A percentile compares a stretch with the other conserved stretches of the same genome.
Conservation (phyloP, 23 red algal genomes). For the Gracilaria domingensis region DNA sequence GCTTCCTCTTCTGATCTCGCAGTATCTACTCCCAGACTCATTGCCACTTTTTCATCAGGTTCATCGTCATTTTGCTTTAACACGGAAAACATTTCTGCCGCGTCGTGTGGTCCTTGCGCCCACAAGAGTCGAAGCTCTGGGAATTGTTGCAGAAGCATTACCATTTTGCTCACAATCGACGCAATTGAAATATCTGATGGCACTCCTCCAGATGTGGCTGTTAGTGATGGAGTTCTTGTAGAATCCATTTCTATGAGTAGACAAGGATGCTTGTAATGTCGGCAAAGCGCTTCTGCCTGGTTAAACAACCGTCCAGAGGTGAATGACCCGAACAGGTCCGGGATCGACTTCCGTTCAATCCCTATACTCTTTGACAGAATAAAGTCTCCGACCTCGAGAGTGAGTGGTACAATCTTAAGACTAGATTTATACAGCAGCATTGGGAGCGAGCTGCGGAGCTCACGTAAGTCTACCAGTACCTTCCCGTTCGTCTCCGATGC, state of each 20-base stretch:
- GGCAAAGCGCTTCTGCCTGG: conserved; percentile 87
- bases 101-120: conserved; percentile 79
- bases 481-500: not conserved
- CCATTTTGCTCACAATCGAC: conserved; percentile 84
- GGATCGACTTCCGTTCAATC: conserved; percentile 93
- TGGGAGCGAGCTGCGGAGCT: conserved; percentile 84
- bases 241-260: conserved; percentile 92
- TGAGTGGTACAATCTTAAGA: conserved; percentile 72
- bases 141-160: conserved; percentile 88
- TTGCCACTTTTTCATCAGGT: conserved; percentile 75
- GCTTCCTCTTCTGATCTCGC: conserved; percentile 27
- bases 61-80: conserved; percentile 83
- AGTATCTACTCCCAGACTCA: conserved; percentile 55
- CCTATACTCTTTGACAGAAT: conserved; percentile 85
- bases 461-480: conserved; percentile 89
- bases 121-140: conserved; percentile 89
- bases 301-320: conserved; percentile 84
- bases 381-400: conserved; percentile 93
- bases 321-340: conserved; percentile 88
- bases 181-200: conserved; percentile 52
- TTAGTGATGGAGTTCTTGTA: conserved; percentile 19
- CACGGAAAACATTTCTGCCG: conserved; percentile 68
- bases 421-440: conserved; percentile 73
- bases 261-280: conserved; percentile 80
- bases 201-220: conserved; percentile 40